A percentile compares a stretch with the other conserved stretches of the same genome.
phyloP scores from a whole-genome alignment of 2,329 filamentous ascomycete genomes.

The Lasiodiplodia gonubiensis region DNA sequence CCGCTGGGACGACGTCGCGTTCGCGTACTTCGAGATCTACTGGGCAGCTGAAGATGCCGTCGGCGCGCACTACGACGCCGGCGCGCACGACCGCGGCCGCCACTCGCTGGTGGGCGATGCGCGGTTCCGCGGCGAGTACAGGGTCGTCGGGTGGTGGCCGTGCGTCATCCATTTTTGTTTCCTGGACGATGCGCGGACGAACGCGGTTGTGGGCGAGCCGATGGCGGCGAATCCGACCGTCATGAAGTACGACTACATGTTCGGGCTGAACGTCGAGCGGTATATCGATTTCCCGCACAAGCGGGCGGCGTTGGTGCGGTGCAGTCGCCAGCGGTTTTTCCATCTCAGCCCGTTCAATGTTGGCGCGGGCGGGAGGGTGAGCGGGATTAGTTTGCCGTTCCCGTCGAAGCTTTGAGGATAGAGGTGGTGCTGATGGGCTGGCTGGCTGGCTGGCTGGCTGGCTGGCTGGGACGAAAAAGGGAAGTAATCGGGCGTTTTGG shows the following conservation, averaged over 20 bases:
- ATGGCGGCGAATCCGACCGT: conserved; percentile 73
- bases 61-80: conserved; percentile 63
- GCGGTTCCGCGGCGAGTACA: conserved; percentile 59
- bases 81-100: conserved; percentile 64
- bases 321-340: conserved; percentile 71
- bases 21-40: conserved; percentile 82
- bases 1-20: conserved; percentile 71
- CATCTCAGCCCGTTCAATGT: conserved; percentile 63
- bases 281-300: conserved; percentile 76
- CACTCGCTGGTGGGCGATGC: conserved; percentile 65
- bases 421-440: background rate
- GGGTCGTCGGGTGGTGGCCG: conserved; percentile 64
- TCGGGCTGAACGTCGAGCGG: conserved; percentile 74
- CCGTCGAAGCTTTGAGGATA: conserved; percentile 1
- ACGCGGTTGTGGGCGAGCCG: conserved; percentile 69
- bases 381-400: background rate
- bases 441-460: background rate
- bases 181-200: conserved; percentile 63
- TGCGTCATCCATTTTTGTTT: conserved; percentile 65
- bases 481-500: background rate
- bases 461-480: background rate
- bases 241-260: conserved; percentile 74
- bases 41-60: conserved; percentile 73
- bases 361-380: background rate
- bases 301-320: conserved; percentile 69